Evolutionary conservation across 2,329 filamentous ascomycete species (phyloP).

Genomic region (Talaromyces verruculosus): DNA sequence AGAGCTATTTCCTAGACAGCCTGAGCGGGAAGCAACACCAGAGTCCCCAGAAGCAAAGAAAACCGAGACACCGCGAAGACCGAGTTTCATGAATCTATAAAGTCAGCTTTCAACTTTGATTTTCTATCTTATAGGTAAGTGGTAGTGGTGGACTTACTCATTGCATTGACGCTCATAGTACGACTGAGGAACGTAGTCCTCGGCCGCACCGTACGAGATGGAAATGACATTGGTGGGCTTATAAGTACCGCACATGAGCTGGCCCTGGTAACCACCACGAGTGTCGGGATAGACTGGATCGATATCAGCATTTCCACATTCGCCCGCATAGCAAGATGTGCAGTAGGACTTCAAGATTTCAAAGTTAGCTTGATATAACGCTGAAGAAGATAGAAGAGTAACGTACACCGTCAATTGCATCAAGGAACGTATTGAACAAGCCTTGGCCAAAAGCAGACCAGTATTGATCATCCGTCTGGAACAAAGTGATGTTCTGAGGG

Average conservation of each 20-base stretch:
- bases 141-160: constrained; percentile 26
- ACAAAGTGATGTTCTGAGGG: constrained; percentile 54
- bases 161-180: constrained; percentile 54
- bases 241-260: constrained; percentile 40
- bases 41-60: constrained; percentile 35
- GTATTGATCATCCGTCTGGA: constrained; percentile 51
- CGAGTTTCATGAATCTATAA: constrained; percentile 36
- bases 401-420: constrained; percentile 51
- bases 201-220: constrained; percentile 58
- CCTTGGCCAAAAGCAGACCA: constrained; percentile 36
- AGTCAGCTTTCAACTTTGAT: neutral
- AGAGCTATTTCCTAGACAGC: constrained; percentile 19
- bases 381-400: neutral
- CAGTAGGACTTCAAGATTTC: constrained; percentile 46
- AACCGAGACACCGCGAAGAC: constrained; percentile 36
- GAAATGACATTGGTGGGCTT: constrained; percentile 58
- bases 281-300: constrained; percentile 54
- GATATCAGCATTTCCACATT: constrained; percentile 52
- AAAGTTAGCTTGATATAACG: neutral
- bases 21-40: constrained; percentile 23
- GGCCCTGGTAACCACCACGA: constrained; percentile 48
- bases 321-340: constrained; percentile 51
- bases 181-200: constrained; percentile 52
- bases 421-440: constrained; percentile 51
- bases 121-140: neutral